Evolutionary conservation across 305 asterid genomes (phyloP).

Genomic region (Fraxinus floribunda): DNA sequence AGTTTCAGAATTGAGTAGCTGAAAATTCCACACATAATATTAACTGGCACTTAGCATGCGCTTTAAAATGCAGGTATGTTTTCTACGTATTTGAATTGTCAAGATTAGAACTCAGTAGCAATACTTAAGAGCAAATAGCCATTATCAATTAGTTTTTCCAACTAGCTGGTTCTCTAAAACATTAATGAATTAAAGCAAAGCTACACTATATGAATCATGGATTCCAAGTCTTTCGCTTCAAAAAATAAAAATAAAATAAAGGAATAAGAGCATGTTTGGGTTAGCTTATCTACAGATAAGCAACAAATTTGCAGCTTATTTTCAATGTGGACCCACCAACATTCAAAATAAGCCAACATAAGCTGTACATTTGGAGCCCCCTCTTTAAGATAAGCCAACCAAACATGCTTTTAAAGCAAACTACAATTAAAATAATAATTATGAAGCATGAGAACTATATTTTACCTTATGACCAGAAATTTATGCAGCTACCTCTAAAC

Average conservation of each 20-base stretch:
- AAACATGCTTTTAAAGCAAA: background rate
- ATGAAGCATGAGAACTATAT: slow-evolving; percentile 1
- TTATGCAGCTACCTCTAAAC: slow-evolving; percentile 46
- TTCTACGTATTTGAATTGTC: background rate
- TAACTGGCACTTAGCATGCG: background rate
- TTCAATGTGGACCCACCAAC: background rate
- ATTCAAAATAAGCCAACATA: background rate
- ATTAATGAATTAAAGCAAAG: background rate
- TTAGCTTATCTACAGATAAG: background rate
- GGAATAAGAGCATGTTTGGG: background rate
- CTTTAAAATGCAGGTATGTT: background rate
- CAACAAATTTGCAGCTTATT: background rate
- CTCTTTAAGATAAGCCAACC: background rate
- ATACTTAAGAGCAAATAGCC: background rate
- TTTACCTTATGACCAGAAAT: slow-evolving; percentile 32
- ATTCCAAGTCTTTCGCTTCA: background rate
- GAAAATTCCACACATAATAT: background rate
- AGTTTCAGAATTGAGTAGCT: background rate
- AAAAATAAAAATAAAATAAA: no score
- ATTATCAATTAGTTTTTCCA: background rate
- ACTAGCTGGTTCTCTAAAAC: background rate
- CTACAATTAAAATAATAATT: background rate
- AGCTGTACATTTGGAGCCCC: background rate
- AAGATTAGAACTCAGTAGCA: background rate
- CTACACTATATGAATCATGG: background rate